phyloP scores from a whole-genome alignment of 106 monocot species.

The Apostasia ramifera region DNA sequence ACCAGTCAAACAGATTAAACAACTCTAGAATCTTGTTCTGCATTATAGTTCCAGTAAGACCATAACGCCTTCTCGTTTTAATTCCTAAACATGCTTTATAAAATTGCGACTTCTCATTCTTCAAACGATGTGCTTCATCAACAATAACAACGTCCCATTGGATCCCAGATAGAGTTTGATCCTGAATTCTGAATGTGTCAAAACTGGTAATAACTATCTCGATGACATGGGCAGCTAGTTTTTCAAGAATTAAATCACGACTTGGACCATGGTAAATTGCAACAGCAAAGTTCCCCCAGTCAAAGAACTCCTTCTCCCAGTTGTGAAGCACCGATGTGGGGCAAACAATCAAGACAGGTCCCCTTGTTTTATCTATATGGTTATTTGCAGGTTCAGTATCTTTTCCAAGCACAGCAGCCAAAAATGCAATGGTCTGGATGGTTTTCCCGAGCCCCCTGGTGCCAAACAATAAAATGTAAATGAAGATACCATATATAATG shows the following conservation, averaged over 20 bases:
- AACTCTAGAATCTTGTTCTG: slow-evolving; percentile 93
- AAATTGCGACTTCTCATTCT: slow-evolving; percentile 89
- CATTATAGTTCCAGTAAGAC: slow-evolving; percentile 95
- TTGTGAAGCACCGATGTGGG: slow-evolving; percentile 92
- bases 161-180: slow-evolving; percentile 46
- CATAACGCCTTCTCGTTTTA: slow-evolving; percentile 73
- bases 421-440: slow-evolving; percentile 89
- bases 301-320: slow-evolving; percentile 91
- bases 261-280: slow-evolving; percentile 90
- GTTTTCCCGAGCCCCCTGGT: slow-evolving; percentile 95
- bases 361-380: slow-evolving; percentile 18
- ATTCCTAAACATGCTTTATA: slow-evolving; percentile 76
- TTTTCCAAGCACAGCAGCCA: slow-evolving; percentile 69
- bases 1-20: slow-evolving; percentile 96
- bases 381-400: slow-evolving; percentile 24
- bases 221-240: slow-evolving; percentile 32
- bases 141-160: slow-evolving; percentile 77
- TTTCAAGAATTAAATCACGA: slow-evolving; percentile 81
- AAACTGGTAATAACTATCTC: slow-evolving; percentile 91
- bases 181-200: slow-evolving; percentile 88
- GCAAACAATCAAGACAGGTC: slow-evolving; percentile 73
- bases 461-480: slow-evolving; percentile 3
- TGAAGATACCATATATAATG: no score
- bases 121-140: slow-evolving; percentile 91
- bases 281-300: slow-evolving; percentile 65